Evolutionary conservation across 306 rosid species (phyloP).

Genomic region (Prunus mume): DNA sequence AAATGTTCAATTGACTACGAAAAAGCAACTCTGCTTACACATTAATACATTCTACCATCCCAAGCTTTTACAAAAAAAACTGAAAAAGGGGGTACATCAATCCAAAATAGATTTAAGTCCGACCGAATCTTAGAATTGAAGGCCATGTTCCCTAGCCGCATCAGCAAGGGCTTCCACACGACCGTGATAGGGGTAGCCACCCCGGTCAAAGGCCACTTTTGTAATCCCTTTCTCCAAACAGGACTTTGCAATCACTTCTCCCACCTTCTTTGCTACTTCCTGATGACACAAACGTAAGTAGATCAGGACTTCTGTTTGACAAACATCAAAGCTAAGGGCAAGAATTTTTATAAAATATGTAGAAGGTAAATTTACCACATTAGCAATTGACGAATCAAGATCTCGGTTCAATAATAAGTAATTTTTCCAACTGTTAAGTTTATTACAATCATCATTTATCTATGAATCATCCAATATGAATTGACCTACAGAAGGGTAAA

Average conservation of each 20-base stretch:
- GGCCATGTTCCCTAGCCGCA: conserved; percentile 89
- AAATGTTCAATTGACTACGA: conserved; percentile 7
- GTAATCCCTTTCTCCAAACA: conserved; percentile 93
- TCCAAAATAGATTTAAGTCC: background rate
- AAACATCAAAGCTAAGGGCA: background rate
- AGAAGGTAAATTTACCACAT: background rate
- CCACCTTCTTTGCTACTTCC: conserved; percentile 93
- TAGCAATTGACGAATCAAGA: background rate
- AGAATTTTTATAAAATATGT: background rate
- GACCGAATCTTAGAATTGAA: conserved; percentile 51
- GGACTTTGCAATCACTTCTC: conserved; percentile 82
- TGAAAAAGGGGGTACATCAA: background rate
- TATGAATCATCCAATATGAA: background rate
- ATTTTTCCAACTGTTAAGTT: background rate
- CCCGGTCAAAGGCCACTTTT: conserved; percentile 89
- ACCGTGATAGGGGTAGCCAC: conserved; percentile 95
- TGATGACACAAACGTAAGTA: conserved; percentile 31
- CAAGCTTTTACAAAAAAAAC: conserved; percentile 5
- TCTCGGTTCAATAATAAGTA: background rate
- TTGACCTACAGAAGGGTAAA: background rate
- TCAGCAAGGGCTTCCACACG: conserved; percentile 86
- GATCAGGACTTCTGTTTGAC: conserved; percentile 9
- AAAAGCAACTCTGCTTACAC: conserved; percentile 8
- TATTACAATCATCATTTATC: background rate
- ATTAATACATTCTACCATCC: background rate